Base-by-base conservation (phyloP, 345 rosid genomes). In the Pistacia vera region DNA sequence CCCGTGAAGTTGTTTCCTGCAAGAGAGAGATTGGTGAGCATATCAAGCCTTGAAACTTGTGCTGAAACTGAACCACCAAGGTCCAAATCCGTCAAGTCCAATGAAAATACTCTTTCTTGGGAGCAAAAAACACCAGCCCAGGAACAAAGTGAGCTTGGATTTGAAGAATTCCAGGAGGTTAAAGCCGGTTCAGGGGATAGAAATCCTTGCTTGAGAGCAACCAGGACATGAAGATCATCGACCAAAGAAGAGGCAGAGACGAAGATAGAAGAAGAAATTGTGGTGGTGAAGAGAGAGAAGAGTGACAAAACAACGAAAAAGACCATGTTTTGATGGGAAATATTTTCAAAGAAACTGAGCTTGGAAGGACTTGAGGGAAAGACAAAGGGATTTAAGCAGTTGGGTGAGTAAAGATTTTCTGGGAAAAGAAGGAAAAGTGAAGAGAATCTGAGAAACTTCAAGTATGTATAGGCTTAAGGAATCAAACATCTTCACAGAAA, bases 1-100 rank as follows among this genome's bases (percentile, higher is more conserved):
- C 89, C 92, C 0, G 83, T 74, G 72, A 89, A 84, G 81, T 85
- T 87, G 77, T 87, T 87, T 13, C 92, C 92, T 0, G 91, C 86
- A 6, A 90, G 88, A 41, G 91, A 89, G 61, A 90, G 87, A 78
- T 78, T 76, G n/a, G 75, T 66, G 60, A 90, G 87, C 67, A 9
- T 73, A 63, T 89, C 89, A 61, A 90, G 88, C 58, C 73, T 70
- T 11, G 80, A 75, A 75, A 87, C 70, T 49, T 75, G 82, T 44
- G 88, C 81, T 4, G 88, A 86, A 75, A 89, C 82, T 25, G 81
- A 70, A 68, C 95, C 95, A 48, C 64, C 74, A 18, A 91, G 81
- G 58, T 81, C 83, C 80, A 89, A 78, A 68, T 83, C 85, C n/a
- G 91, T 74, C 73, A 91, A 78, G 82, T 89, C 93, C 71, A 91